Base-by-base conservation (phyloP, 441 rosid genomes). In the Jatropha multifida region DNA sequence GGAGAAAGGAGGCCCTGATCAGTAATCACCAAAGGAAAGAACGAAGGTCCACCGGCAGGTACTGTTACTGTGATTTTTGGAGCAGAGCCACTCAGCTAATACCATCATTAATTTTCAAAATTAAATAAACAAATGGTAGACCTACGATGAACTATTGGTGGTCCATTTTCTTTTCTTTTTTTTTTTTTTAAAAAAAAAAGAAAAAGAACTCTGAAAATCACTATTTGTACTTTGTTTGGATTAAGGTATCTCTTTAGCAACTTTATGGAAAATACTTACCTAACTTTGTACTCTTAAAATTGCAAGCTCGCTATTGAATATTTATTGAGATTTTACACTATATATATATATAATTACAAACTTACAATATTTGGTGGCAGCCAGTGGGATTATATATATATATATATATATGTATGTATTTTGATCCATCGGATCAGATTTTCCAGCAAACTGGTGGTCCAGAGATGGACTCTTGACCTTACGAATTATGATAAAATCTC, bases 371-470 rank as follows among this genome's bases (percentile, higher is more conserved):
- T 32, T 32, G 32, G 32, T 32, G 38, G 51, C 62, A 59, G 52
- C 11, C 6, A 38, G 51, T 9, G 23, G 18, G 66, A 56, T 41
- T 20, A 52, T 61, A 48, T 11, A 48, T 0, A 51, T 61, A 48
- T 11, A 48, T 0, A 51, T 61, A 65, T 51, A 63, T 32, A 32
- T 32, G 2, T 32, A 32, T 32, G 32, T 32, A 73, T 61, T 13
- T 41, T n/a, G 62, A 26, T 68, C 65, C 65, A 32, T 62, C 5
- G 60, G 71, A 69, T n/a, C 56, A 40, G 66, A 42, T 40, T 32
- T 32, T 32, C 32, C 32, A 32, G 32, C 65, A 54, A 11, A 51
- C 54, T 59, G n/a, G 72, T 75, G 63, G 59, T 79, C 75, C 72
- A 26, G 46, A 61, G 15, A 32, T 32, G 69, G 65, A 23, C n/a